Percentiles rank a stretch among this genome's conserved stretches.
phyloP scores from a whole-genome alignment of 2,329 filamentous ascomycete genomes.

The Chlorencoelia australis region DNA sequence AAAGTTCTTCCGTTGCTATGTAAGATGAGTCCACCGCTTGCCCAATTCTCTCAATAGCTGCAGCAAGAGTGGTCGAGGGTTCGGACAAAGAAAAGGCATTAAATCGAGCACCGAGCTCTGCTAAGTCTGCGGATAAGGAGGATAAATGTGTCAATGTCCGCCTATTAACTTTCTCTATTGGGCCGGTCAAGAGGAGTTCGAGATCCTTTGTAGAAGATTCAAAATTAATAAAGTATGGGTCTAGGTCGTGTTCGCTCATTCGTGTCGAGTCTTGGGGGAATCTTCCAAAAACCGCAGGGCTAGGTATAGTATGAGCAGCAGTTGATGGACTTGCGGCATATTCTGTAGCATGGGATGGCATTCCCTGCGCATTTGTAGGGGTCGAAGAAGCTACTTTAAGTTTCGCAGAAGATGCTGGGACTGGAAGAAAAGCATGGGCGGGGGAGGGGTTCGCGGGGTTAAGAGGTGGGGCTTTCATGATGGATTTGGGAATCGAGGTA shows the following conservation, averaged over 20 bases:
- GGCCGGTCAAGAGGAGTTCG: slow-evolving; percentile 77
- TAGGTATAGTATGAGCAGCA: slow-evolving; percentile 46
- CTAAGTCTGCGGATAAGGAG: slow-evolving; percentile 74
- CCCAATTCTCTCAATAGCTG: slow-evolving; percentile 87
- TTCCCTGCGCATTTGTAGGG: slow-evolving; percentile 36
- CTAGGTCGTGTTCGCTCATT: slow-evolving; percentile 79
- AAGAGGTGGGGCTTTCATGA: slow-evolving; percentile 88
- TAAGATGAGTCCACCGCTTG: slow-evolving; percentile 95
- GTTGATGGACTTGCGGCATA: slow-evolving; percentile 38
- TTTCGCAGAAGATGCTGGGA: slow-evolving; percentile 79
- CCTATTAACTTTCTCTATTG: slow-evolving; percentile 94
- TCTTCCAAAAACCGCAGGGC: slow-evolving; percentile 57
- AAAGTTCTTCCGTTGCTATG: slow-evolving; percentile 87
- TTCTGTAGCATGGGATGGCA: slow-evolving; percentile 43
- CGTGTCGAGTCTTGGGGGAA: slow-evolving; percentile 73
- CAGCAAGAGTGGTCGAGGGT: slow-evolving; percentile 75
- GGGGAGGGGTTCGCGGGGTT: slow-evolving; percentile 86
- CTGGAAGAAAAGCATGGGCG: slow-evolving; percentile 77
- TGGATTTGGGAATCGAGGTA: slow-evolving; percentile 84
- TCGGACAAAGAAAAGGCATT: slow-evolving; percentile 96
- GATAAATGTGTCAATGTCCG: slow-evolving; percentile 79
- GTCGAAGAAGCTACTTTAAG: slow-evolving; percentile 46
- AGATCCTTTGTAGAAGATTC: slow-evolving; percentile 87
- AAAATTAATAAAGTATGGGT: slow-evolving; percentile 92
- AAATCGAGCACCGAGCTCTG: slow-evolving; percentile 88